Evolutionary conservation across 352 stramenopile species (phyloP).

Genomic region (Pythium folliculosum): DNA sequence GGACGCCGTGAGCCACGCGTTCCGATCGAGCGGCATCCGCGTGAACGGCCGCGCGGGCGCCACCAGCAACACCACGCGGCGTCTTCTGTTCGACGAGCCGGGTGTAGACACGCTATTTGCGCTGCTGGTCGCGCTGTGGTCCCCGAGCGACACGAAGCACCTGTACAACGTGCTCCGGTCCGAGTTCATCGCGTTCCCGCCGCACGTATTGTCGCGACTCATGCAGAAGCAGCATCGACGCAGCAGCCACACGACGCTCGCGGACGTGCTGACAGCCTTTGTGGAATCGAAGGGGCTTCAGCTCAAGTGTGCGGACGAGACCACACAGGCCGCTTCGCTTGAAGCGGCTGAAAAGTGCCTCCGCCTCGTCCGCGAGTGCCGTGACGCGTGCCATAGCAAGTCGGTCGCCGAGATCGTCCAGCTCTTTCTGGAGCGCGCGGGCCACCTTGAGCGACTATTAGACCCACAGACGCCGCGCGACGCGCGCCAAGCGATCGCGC

Average conservation of each 20-base stretch:
- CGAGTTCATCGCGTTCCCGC: constrained; percentile 55
- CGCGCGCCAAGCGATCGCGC: constrained; percentile 54
- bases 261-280: constrained; percentile 55
- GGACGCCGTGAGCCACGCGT: constrained; percentile 7
- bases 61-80: background rate
- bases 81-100: constrained; percentile 61
- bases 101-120: constrained; percentile 67
- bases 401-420: constrained; percentile 63
- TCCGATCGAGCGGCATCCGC: constrained; percentile 12
- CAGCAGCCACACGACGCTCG: constrained; percentile 44
- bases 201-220: constrained; percentile 54
- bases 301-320: background rate
- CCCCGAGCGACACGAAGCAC: constrained; percentile 66
- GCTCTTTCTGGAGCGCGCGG: constrained; percentile 54
- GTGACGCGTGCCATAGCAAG: constrained; percentile 36
- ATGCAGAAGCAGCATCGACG: constrained; percentile 60
- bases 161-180: constrained; percentile 82
- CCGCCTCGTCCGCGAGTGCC: constrained; percentile 45
- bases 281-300: constrained; percentile 34
- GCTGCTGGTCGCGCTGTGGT: constrained; percentile 64
- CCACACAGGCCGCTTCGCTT: constrained; percentile 20
- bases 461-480: constrained; percentile 49
- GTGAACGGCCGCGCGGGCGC: constrained; percentile 11
- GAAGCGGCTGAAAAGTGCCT: constrained; percentile 25
- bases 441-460: constrained; percentile 25